phyloP scores from a whole-genome alignment of 345 rosid genomes.

The Eucalyptus cladocalyx region DNA sequence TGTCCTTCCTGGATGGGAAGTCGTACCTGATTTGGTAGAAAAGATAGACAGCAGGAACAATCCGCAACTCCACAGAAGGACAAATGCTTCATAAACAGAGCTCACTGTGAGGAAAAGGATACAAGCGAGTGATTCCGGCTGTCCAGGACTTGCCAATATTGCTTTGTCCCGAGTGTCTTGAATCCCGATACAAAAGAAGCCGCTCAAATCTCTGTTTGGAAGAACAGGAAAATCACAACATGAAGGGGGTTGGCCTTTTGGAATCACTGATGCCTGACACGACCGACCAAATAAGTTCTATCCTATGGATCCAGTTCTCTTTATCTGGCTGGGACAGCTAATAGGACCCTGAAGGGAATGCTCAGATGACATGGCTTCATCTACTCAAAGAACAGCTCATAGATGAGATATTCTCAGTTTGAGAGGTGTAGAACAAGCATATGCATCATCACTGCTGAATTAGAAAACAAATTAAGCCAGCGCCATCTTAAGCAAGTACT shows the following conservation, averaged over 20 bases:
- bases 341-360: neutral
- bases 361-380: neutral
- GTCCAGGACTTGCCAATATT: neutral
- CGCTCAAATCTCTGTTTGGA: neutral
- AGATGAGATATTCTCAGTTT: neutral
- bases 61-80: neutral
- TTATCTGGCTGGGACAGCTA: neutral
- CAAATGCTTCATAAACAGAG: neutral
- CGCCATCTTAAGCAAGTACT: neutral
- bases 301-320: neutral
- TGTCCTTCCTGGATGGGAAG: neutral
- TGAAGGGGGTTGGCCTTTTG: neutral
- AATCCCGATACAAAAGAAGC: neutral
- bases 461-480: neutral
- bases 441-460: neutral
- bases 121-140: neutral
- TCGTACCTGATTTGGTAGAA: neutral
- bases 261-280: neutral
- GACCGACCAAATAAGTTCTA: neutral
- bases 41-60: neutral
- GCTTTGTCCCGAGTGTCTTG: neutral
- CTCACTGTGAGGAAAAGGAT: neutral
- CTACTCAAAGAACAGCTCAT: neutral
- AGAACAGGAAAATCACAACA: neutral
- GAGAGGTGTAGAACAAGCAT: neutral